Conservation (phyloP, 2,329 filamentous ascomycete species). For the Zasmidium angulare region DNA sequence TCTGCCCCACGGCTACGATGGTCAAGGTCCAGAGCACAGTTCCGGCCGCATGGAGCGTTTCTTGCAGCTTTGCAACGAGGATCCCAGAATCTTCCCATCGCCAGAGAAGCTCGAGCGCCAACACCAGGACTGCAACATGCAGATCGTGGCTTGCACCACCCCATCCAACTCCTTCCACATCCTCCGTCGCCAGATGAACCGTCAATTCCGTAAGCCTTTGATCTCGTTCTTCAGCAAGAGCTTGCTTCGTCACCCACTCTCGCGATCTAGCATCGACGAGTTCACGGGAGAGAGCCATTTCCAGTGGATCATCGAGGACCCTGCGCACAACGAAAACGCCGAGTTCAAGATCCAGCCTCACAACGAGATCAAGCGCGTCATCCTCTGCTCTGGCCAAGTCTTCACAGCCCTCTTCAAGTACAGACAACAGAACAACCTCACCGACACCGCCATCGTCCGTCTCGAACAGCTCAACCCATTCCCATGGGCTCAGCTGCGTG, state of each 20-base stretch:
- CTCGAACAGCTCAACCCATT: slow-evolving; percentile 98
- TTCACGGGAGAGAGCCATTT: slow-evolving; percentile 92
- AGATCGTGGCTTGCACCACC: slow-evolving; percentile 95
- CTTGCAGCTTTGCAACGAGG: slow-evolving; percentile 94
- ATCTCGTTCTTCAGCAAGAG: slow-evolving; percentile 99
- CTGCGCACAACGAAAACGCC: slow-evolving; percentile 71
- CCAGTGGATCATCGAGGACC: slow-evolving; percentile 92
- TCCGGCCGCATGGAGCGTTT: slow-evolving; percentile 97
- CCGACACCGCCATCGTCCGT: slow-evolving; percentile 89
- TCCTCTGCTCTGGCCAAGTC: slow-evolving; percentile 93
- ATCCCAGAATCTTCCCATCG: slow-evolving; percentile 87
- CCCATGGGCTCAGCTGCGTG: slow-evolving; percentile 94
- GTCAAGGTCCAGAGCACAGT: slow-evolving; percentile 96
- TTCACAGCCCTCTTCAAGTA: slow-evolving; percentile 89
- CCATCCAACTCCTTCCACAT: slow-evolving; percentile 96
- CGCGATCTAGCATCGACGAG: slow-evolving; percentile 84
- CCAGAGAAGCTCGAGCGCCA: slow-evolving; percentile 89
- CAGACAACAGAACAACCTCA: slow-evolving; percentile 80
- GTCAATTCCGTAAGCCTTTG: slow-evolving; percentile 97
- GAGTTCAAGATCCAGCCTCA: slow-evolving; percentile 65
- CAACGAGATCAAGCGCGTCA: slow-evolving; percentile 88
- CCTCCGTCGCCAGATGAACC: slow-evolving; percentile 94
- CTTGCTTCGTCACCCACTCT: slow-evolving; percentile 87
- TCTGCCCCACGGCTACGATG: slow-evolving; percentile 95
- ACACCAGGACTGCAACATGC: slow-evolving; percentile 99